Conservation (phyloP, 2,329 filamentous ascomycete genomes). For the Pseudonectria foliicola region DNA sequence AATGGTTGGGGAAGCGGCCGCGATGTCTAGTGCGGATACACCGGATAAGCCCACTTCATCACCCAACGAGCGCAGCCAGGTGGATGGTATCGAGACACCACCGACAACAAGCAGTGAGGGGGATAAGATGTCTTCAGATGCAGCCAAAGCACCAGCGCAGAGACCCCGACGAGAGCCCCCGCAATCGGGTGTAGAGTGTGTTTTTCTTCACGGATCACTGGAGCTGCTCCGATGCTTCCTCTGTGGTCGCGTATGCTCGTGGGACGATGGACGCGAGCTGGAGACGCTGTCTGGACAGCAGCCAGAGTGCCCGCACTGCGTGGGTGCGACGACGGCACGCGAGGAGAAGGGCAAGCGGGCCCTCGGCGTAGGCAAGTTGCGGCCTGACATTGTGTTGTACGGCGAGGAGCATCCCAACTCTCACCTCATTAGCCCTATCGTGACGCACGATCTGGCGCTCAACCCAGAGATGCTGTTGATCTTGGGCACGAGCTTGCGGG, state of each 20-base stretch:
- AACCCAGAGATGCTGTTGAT: constrained; percentile 62
- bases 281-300: constrained; percentile 57
- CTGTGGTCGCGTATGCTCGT: constrained; percentile 50
- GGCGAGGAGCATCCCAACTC: constrained; percentile 66
- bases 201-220: constrained; percentile 67
- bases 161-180: constrained; percentile 18
- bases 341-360: constrained; percentile 60
- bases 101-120: constrained; percentile 14
- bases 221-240: constrained; percentile 57
- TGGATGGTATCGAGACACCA: constrained; percentile 8
- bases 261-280: constrained; percentile 48
- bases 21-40: constrained; percentile 11
- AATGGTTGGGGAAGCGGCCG: constrained; percentile 29
- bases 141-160: constrained; percentile 7
- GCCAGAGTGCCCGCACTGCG: constrained; percentile 60
- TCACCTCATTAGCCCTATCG: constrained; percentile 59
- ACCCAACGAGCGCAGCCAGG: constrained; percentile 13
- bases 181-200: constrained; percentile 50
- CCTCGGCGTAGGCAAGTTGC: constrained; percentile 58
- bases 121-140: constrained; percentile 11
- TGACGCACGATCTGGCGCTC: constrained; percentile 59
- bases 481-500: constrained; percentile 62
- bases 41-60: constrained; percentile 14
- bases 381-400: constrained; percentile 68
- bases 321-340: constrained; percentile 53